A percentile compares a stretch with the other conserved stretches of the same genome.
These are phyloP conservation scores for Fusarium subtropicale DNA, from an alignment of 2,329 filamentous ascomycete genomes.

Conservation along the genomic window DNA sequence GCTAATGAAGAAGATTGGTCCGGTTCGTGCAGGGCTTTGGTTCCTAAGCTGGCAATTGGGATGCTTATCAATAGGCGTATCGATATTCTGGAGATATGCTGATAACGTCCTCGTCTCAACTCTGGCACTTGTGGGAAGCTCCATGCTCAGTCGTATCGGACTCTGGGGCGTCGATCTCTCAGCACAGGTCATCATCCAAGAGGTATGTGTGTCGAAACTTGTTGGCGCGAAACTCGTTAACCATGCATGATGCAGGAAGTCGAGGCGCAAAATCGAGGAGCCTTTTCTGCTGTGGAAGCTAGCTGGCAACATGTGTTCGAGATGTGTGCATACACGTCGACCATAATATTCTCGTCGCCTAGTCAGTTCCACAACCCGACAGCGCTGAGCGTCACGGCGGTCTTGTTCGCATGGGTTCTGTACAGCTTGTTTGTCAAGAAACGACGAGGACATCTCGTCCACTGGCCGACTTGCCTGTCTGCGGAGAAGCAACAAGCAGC, in stretches of 20 bases:
- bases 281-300: conserved; percentile 76
- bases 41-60: conserved; percentile 74
- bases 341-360: conserved; percentile 72
- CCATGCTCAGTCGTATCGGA: conserved; percentile 68
- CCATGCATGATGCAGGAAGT: conserved; percentile 58
- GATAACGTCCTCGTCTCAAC: conserved; percentile 54
- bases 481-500: conserved; percentile 42
- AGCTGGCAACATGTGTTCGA: conserved; percentile 78
- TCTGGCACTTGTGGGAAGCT: conserved; percentile 61
- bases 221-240: conserved; percentile 2
- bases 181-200: conserved; percentile 70
- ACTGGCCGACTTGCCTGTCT: conserved; percentile 47
- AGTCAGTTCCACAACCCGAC: conserved; percentile 74
- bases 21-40: conserved; percentile 77
- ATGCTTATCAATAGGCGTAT: conserved; percentile 61
- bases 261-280: conserved; percentile 67
- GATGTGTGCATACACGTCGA: conserved; percentile 72
- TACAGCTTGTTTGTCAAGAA: conserved; percentile 50
- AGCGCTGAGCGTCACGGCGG: conserved; percentile 66
- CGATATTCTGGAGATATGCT: conserved; percentile 54
- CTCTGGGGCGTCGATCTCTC: conserved; percentile 72
- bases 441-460: conserved; percentile 51
- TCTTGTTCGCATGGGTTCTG: conserved; percentile 51
- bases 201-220: conserved; percentile 59
- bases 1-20: conserved; percentile 66